A percentile compares a stretch with the other conserved stretches of the same genome.
phyloP scores from a whole-genome alignment of 371 early-diverging fungal genomes.

The Mucor piriformis region DNA sequence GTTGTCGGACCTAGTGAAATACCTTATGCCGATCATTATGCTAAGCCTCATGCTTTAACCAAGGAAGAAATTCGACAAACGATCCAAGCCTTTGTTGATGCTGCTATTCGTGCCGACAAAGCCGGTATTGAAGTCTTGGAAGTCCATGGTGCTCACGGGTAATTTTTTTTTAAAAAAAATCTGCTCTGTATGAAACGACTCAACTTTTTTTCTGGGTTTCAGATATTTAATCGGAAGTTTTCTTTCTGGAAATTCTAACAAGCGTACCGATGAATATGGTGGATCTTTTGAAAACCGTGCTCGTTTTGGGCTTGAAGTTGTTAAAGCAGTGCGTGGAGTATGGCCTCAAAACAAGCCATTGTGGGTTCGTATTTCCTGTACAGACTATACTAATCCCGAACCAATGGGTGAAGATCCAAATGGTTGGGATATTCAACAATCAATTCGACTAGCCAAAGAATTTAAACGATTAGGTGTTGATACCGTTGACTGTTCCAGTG shows the following conservation, averaged over 20 bases:
- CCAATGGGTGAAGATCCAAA: constrained; percentile 31
- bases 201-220: constrained; percentile 43
- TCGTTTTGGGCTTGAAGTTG: constrained; percentile 67
- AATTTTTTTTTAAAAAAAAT: constrained; percentile 25
- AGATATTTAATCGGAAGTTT: constrained; percentile 82
- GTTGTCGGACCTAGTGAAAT: constrained; percentile 73
- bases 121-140: constrained; percentile 89
- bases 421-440: constrained; percentile 71
- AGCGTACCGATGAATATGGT: constrained; percentile 84
- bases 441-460: constrained; percentile 55
- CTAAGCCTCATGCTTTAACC: constrained; percentile 65
- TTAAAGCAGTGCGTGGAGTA: constrained; percentile 63
- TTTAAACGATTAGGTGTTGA: constrained; percentile 72
- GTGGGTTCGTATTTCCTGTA: constrained; percentile 77
- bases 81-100: constrained; percentile 67
- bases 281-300: constrained; percentile 78
- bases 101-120: constrained; percentile 72
- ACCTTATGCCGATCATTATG: constrained; percentile 47
- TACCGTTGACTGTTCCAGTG: constrained; percentile 72
- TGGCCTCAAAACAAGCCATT: constrained; percentile 82
- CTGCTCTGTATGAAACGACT: constrained; percentile 21
- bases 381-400: constrained; percentile 59
- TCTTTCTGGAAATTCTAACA: constrained; percentile 78
- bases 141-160: constrained; percentile 76
- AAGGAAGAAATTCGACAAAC: constrained; percentile 64